Base-by-base conservation (phyloP, 139 green algal species). In the Diplosphaera chodatii region DNA sequence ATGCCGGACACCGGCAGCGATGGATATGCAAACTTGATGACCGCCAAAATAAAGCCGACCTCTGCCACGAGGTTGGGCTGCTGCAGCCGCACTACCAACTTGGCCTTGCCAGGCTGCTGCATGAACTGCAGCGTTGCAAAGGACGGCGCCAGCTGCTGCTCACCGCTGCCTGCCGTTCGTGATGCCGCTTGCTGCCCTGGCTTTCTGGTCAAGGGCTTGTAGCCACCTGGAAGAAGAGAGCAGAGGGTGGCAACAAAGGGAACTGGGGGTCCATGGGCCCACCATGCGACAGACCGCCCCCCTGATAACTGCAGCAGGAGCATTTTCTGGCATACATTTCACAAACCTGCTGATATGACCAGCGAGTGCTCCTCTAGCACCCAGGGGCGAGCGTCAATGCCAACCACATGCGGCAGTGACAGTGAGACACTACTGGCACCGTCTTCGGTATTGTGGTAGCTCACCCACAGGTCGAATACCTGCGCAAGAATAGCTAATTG, bases 41-140 rank as follows among this genome's bases (percentile, higher is more conserved):
- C 68, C 4, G 78, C 80, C 67, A 96, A 77, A 72, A 98, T 74
- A 76, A 98, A 96, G 71, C 86, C 84, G 1, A 96, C 64, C 71
- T 95, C 91, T 15, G 92, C 83, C 25, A 95, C 83, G 18, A 98
- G 55, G 1, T 88, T 90, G 0, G 92, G 92, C 65, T 87, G 80
- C 74, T 97, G 92, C 67, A 97, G 73, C 13, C 87, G 89, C 55
- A 96, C 29, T 25, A 73, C 72, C 73, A 96, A 25, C 0, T 63
- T 59, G 48, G 48, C 48, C 48, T 59, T 59, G 48, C 48, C 10
- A 25, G 48, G 48, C 48, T 18, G 48, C 48, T 59, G 48, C 16
- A 18, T 59, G 48, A 59, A 59, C 10, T 59, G 48, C 48, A 59
- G 48, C 48, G 16, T 59, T 3, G 48, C 48, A 59, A 59, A 59